Conservation (phyloP, 1,284 basidiomycete genomes). For the Sanghuangporus weigelae region DNA sequence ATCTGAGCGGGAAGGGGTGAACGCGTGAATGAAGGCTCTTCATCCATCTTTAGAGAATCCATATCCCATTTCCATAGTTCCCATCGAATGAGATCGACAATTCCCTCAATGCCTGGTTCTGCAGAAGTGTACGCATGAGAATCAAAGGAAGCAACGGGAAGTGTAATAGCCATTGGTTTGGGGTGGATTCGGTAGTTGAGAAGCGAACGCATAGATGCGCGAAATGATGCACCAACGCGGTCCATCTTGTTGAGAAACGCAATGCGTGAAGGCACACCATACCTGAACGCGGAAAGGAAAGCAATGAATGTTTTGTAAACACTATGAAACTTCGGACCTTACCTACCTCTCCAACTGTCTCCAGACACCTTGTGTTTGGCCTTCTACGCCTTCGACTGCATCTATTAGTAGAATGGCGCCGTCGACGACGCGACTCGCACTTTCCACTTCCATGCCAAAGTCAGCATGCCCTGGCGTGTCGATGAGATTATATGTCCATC, state of each 20-base stretch:
- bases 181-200: constrained; percentile 70
- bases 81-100: constrained; percentile 80
- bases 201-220: constrained; percentile 64
- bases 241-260: constrained; percentile 89
- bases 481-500: constrained; percentile 81
- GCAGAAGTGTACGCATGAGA: constrained; percentile 57
- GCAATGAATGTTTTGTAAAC: neutral
- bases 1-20: constrained; percentile 49
- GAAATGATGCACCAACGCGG: constrained; percentile 76
- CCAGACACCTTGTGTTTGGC: constrained; percentile 89
- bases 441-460: constrained; percentile 93
- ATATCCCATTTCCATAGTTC: constrained; percentile 68
- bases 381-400: constrained; percentile 87
- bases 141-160: constrained; percentile 76
- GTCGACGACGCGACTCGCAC: constrained; percentile 85
- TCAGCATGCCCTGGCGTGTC: constrained; percentile 92
- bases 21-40: constrained; percentile 27
- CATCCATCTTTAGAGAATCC: constrained; percentile 23
- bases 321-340: constrained; percentile 1
- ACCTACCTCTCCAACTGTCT: constrained; percentile 70
- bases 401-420: constrained; percentile 86
- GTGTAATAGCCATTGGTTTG: constrained; percentile 64
- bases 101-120: constrained; percentile 71
- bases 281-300: constrained; percentile 38
- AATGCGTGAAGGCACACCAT: constrained; percentile 71